Evolutionary conservation across 371 early-diverging fungal species (phyloP), one percentile per base, ranked within the genome.

Genomic region (Mucor lusitanicus): DNA sequence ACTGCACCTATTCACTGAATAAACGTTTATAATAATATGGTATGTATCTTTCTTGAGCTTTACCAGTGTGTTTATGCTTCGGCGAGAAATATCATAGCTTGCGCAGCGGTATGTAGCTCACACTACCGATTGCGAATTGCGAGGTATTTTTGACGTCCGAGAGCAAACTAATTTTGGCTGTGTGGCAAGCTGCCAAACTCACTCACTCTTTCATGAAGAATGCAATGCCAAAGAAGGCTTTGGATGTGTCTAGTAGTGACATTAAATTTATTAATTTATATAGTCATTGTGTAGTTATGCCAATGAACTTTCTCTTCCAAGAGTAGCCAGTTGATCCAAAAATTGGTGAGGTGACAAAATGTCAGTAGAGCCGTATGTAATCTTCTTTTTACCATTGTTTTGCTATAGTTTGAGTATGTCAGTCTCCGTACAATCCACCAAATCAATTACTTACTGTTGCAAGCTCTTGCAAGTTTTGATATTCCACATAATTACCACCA

Each of bases 331-430:
- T 79, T 98, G 97, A 53, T 85, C 74, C 65, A 99, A 74, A 77
- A 99, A 97, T 64, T 84, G 81, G 8, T 89, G 83, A 9, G 99
- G 92, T 48, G 90, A 95, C 62, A 97, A 65, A 62, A 99, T 87
- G 67, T 98, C 98, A 0, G 98, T 99, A 9, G 97, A 90, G 2
- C 99, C 99, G 81, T 99, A 98, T 17, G 93, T 91, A 61, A 99
- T 93, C 71, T 88, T 87, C 81, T 90, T 93, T 76, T 89, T 90
- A 61, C 78, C 74, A 64, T 84, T 82, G 61, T 87, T 86, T 57
- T 86, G 85, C 82, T 87, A 69, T 46, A 46, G 37, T 59, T n/a
- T 57, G 9, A 48, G 50, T 19, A 32, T n/a, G 48, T 59, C 19
- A 55, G 55, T 19, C 11, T 23, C 1, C 23, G 13, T 33, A 33